Base-by-base conservation (phyloP, 176 grass and related monocot species). In the Carex scoparia region DNA sequence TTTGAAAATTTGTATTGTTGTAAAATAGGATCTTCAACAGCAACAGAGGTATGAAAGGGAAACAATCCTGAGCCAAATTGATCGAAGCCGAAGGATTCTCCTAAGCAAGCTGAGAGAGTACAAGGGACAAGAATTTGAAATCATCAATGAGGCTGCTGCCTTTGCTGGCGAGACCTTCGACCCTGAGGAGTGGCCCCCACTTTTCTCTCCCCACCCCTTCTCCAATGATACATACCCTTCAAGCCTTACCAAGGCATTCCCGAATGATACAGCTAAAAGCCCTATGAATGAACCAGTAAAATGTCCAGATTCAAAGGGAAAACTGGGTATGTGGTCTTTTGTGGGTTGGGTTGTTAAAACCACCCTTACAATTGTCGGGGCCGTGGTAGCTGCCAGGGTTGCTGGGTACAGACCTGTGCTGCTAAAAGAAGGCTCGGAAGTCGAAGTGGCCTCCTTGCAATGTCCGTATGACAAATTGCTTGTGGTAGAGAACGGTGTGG, bases 11-110 rank as follows among this genome's bases (percentile, higher is more conserved):
- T 79, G 1, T 75, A 9, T 79, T 35, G 53, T 51, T 83, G 63
- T 67, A 48, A 83, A 10, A 0, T 84, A 97, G 95, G 93, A 87
- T 65, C 91, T 95, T 55, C 93, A 93, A 64, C 93, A 95, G 68
- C 91, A 98, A 63, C 93, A 98, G 69, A 94, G 88, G 73, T 93
- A 92, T 40, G 91, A 95, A 23, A 89, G 91, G 65, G 95, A 95
- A 85, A 85, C 88, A 2, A 87, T 92, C 18, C 80, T 93, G 18
- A 49, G 55, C 86, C 93, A 95, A 89, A 95, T 94, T 75, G 95
- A 95, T 55, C 83, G 76, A 2, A 98, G 95, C 74, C 86, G 89
- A 58, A 78, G 76, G 37, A 80, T 76, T 66, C 91, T 98, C 13
- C 88, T 95, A 31, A 69, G 64, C 71, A 94, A 95, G 86, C 91